phyloP scores from a whole-genome alignment of 1,139 yeast genomes.

The Pichia norvegensis region DNA sequence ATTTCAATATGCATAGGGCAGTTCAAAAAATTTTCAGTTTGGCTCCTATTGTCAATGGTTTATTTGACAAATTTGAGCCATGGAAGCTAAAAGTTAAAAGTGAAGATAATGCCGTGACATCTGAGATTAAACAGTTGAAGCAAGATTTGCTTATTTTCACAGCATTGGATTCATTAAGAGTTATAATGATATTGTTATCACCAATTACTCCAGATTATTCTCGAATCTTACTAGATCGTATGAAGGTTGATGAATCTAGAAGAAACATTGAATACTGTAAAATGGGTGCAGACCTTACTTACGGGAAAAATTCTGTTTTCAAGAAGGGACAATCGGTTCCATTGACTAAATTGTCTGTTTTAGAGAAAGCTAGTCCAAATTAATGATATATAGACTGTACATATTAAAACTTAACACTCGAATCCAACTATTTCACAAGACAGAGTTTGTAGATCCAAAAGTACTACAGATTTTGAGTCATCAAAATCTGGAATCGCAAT shows the following conservation, averaged over 20 bases:
- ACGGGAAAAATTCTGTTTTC: constrained; percentile 36
- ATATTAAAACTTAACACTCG: constrained; percentile 1
- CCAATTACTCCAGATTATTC: constrained; percentile 71
- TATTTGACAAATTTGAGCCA: constrained; percentile 45
- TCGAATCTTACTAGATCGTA: constrained; percentile 48
- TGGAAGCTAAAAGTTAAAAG: constrained; percentile 29
- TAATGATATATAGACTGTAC: constrained; percentile 1
- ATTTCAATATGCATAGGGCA: constrained; percentile 54
- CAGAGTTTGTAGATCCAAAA: constrained; percentile 54
- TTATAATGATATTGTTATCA: constrained; percentile 55
- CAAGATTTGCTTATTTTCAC: constrained; percentile 51
- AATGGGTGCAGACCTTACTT: constrained; percentile 42
- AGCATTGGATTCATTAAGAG: constrained; percentile 66
- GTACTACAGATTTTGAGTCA: constrained; percentile 57
- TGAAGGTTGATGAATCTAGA: constrained; percentile 41
- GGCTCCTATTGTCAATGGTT: constrained; percentile 54
- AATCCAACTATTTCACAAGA: constrained; percentile 35
- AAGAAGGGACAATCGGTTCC: constrained; percentile 33
- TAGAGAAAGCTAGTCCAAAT: not conserved
- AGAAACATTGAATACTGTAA: constrained; percentile 34
- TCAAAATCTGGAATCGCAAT: constrained; percentile 68
- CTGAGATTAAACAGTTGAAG: constrained; percentile 18
- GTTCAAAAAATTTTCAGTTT: constrained; percentile 55
- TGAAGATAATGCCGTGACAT: constrained; percentile 16
- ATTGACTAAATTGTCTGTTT: constrained; percentile 25